Percentiles rank a stretch among this genome's conserved stretches.
phyloP scores from a whole-genome alignment of 139 green algal species.

The Trebouxia sp. region DNA sequence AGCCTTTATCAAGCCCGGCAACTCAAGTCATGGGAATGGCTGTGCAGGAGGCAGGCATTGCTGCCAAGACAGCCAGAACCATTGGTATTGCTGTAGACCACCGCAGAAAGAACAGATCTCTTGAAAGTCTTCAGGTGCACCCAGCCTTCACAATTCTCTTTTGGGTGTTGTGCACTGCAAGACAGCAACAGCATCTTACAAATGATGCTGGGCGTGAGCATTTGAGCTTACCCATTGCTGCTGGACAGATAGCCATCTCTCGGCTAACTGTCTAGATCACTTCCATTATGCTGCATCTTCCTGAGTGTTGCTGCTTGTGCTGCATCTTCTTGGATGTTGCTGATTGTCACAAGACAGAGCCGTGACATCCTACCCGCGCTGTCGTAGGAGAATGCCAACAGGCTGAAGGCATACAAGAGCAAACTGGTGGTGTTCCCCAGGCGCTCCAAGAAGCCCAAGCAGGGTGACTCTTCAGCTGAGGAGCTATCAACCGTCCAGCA shows the following conservation, averaged over 20 bases:
- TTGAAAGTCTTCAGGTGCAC: conserved; percentile 89
- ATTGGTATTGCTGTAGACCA: conserved; percentile 98
- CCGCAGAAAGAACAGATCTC: conserved; percentile 89
- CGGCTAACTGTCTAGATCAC: neutral
- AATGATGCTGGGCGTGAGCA: neutral
- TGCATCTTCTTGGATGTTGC: neutral
- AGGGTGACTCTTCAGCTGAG: conserved; percentile 79
- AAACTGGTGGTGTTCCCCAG: conserved; percentile 97
- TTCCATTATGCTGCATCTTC: neutral
- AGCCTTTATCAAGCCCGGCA: neutral
- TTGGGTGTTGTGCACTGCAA: neutral
- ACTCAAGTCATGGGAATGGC: neutral
- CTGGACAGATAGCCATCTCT: neutral
- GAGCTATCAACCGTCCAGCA: conserved; percentile 68
- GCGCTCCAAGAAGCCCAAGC: conserved; percentile 90
- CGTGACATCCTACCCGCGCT: no score
- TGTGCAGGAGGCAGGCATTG: conserved; percentile 92
- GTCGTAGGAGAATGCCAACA: conserved; percentile 92
- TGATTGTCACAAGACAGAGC: no score
- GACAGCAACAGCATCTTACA: neutral
- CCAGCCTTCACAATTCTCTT: neutral
- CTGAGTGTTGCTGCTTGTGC: neutral
- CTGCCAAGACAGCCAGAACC: conserved; percentile 86
- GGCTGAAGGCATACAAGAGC: conserved; percentile 96
- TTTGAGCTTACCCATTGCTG: neutral